Conservation (phyloP, 129 eudicot genomes). For the Flaveria ramosissima region DNA sequence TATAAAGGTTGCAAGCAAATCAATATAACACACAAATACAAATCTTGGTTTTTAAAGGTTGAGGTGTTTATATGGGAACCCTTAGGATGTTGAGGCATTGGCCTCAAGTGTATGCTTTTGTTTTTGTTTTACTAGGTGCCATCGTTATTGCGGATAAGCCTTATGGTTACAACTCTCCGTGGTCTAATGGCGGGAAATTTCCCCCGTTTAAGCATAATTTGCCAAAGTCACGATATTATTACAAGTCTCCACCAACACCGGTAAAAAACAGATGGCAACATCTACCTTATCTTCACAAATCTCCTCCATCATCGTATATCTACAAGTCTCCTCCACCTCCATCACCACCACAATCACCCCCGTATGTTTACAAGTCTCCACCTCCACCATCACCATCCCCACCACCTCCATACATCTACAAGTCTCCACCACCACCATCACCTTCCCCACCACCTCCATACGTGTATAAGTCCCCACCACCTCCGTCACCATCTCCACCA, state of each 20-base stretch:
- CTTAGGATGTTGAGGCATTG: slow-evolving; percentile 25
- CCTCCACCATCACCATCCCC: slow-evolving; percentile 9
- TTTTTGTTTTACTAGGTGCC: slow-evolving; percentile 21
- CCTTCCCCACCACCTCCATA: slow-evolving; percentile 14
- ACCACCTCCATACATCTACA: not conserved
- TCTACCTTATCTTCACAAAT: slow-evolving; percentile 22
- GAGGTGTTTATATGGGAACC: slow-evolving; percentile 4
- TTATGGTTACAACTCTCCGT: slow-evolving; percentile 22
- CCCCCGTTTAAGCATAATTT: slow-evolving; percentile 21
- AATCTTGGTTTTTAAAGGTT: not conserved
- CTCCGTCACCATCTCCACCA: not conserved
- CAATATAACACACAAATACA: slow-evolving; percentile 7
- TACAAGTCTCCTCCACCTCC: slow-evolving; percentile 28
- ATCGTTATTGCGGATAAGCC: slow-evolving; percentile 28
- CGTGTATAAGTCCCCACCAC: not conserved
- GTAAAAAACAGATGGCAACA: slow-evolving; percentile 21
- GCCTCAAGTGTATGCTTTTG: slow-evolving; percentile 35
- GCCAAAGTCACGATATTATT: not conserved
- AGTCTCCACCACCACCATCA: slow-evolving; percentile 1
- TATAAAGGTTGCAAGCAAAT: slow-evolving; percentile 15
- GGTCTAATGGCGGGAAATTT: not conserved
- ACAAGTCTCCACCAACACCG: slow-evolving; percentile 31
- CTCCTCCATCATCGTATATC: not conserved
- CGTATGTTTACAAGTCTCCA: slow-evolving; percentile 25
- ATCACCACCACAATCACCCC: not conserved